Conservation (phyloP, 1,139 yeast species). For the Suhomyces panamericanus region DNA sequence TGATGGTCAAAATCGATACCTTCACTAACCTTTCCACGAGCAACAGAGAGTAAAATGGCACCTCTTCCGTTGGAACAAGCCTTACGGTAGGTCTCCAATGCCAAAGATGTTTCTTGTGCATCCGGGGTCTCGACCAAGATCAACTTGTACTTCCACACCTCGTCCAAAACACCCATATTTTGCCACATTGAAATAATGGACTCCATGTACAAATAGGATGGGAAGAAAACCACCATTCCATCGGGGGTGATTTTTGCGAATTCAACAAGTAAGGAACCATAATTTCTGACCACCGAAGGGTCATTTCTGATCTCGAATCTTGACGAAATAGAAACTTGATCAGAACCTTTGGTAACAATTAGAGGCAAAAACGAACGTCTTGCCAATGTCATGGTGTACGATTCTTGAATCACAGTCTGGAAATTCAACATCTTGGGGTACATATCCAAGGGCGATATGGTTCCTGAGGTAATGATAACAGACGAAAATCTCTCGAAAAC, state of each 20-base stretch:
- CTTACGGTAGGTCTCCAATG: conserved; percentile 89
- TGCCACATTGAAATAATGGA: conserved; percentile 98
- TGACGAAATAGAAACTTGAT: conserved; percentile 94
- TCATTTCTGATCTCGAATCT: conserved; percentile 96
- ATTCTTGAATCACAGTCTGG: conserved; percentile 90
- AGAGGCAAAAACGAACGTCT: conserved; percentile 90
- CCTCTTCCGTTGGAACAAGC: conserved; percentile 99
- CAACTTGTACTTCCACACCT: conserved; percentile 95
- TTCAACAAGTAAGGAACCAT: conserved; percentile 88
- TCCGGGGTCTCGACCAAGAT: conserved; percentile 98
- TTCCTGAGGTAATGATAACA: conserved; percentile 94
- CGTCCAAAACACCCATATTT: conserved; percentile 94
- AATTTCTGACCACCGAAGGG: conserved; percentile 95
- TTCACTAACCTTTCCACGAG: conserved; percentile 98
- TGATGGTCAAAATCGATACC: conserved; percentile 99
- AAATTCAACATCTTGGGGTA: conserved; percentile 96
- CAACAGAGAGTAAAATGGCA: conserved; percentile 92
- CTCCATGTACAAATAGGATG: conserved; percentile 96
- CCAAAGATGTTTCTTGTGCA: conserved; percentile 96
- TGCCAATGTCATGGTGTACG: conserved; percentile 93
- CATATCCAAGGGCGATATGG: conserved; percentile 98
- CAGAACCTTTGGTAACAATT: conserved; percentile 96
- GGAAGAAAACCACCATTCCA: conserved; percentile 97
- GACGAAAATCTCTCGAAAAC: conserved; percentile 93
- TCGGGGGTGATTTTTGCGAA: conserved; percentile 96